Evolutionary conservation across 106 monocot genomes (phyloP).

Genomic region (Platanthera zijinensis): DNA sequence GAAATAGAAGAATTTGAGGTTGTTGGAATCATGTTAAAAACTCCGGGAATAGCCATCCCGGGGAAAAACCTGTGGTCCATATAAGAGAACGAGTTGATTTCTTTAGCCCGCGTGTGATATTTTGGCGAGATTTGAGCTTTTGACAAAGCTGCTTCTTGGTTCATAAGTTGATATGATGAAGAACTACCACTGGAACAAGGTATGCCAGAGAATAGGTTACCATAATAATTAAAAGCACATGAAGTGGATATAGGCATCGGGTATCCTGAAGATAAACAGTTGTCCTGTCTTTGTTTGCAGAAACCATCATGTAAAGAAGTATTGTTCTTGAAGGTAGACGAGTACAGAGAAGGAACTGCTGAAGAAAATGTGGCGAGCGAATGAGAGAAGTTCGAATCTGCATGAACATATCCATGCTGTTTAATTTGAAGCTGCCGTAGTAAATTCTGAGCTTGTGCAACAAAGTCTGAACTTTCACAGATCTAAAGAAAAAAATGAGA

Average conservation of each 20-base stretch:
- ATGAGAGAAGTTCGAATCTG: slow-evolving; percentile 5
- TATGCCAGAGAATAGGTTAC: neutral
- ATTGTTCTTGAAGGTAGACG: neutral
- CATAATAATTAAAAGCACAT: neutral
- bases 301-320: neutral
- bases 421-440: slow-evolving; percentile 15
- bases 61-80: slow-evolving; percentile 19
- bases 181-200: slow-evolving; percentile 1
- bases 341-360: neutral
- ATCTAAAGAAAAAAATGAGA: slow-evolving; percentile 32
- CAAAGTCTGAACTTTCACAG: slow-evolving; percentile 42
- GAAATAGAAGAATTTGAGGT: slow-evolving; percentile 8
- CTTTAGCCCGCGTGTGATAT: neutral
- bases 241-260: neutral
- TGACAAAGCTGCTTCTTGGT: slow-evolving; percentile 6
- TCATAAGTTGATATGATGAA: slow-evolving; percentile 5
- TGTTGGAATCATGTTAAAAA: neutral
- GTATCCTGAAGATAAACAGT: neutral
- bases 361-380: slow-evolving; percentile 11
- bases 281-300: neutral
- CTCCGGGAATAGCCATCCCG: neutral
- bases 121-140: slow-evolving; percentile 5
- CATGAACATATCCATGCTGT: slow-evolving; percentile 3
- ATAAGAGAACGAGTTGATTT: neutral
- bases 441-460: slow-evolving; percentile 27